Evolutionary conservation across 108 stramenopile genomes (phyloP).

Genomic region (Nitzschia sp.): DNA sequence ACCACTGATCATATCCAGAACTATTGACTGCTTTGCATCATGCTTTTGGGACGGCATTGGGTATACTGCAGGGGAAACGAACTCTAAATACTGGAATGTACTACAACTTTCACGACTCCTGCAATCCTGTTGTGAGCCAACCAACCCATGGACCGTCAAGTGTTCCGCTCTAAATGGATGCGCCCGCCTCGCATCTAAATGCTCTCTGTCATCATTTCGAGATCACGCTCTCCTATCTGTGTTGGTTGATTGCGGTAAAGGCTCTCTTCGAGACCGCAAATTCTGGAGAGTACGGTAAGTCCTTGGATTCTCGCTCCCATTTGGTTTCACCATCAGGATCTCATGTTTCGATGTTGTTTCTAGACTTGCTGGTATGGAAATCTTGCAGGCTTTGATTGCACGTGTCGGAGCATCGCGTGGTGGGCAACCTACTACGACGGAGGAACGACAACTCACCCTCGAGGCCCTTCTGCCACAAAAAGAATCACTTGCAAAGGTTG

Average conservation of each 20-base stretch:
- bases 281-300: conserved; percentile 75
- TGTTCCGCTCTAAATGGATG: conserved; percentile 52
- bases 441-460: conserved; percentile 49
- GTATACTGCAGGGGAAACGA: background rate
- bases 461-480: conserved; percentile 79
- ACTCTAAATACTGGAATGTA: conserved; percentile 6
- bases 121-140: conserved; percentile 37
- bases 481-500: conserved; percentile 56
- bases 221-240: conserved; percentile 36
- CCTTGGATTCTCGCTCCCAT: background rate
- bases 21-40: conserved; percentile 62
- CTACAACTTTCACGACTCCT: conserved; percentile 15
- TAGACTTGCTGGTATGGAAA: conserved; percentile 28
- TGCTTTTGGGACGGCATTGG: conserved; percentile 58
- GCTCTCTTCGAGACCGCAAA: conserved; percentile 68
- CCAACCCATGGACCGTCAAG: conserved; percentile 59
- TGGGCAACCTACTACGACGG: conserved; percentile 20
- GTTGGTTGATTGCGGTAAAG: conserved; percentile 43
- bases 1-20: conserved; percentile 70
- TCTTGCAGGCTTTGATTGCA: conserved; percentile 38
- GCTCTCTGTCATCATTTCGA: conserved; percentile 36
- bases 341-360: background rate
- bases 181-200: conserved; percentile 47
- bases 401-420: conserved; percentile 37
- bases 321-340: too few relatives aligned